Evolutionary conservation across 1,139 yeast genomes (phyloP).

Genomic region (Protomyces arabidopsidicola): DNA sequence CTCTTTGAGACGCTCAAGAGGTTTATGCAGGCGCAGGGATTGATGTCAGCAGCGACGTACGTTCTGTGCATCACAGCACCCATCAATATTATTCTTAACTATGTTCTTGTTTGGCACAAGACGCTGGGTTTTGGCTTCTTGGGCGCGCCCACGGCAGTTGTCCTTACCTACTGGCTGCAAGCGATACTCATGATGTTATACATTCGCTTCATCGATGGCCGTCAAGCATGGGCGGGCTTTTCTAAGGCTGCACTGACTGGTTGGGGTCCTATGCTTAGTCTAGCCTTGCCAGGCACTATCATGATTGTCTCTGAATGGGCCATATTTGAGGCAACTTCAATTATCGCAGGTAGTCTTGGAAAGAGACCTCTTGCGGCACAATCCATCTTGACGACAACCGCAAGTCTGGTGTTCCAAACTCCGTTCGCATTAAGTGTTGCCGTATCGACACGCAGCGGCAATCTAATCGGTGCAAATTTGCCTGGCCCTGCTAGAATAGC

Average conservation of each 20-base stretch:
- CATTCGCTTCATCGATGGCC: slow-evolving; percentile 55
- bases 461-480: slow-evolving; percentile 75
- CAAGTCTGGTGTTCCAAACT: slow-evolving; percentile 72
- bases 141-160: slow-evolving; percentile 67
- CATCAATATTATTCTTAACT: slow-evolving; percentile 62
- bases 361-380: slow-evolving; percentile 81
- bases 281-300: slow-evolving; percentile 74
- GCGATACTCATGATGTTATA: slow-evolving; percentile 50
- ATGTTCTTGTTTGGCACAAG: slow-evolving; percentile 71
- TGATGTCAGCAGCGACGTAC: slow-evolving; percentile 82
- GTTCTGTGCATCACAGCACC: slow-evolving; percentile 76
- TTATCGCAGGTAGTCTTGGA: slow-evolving; percentile 69
- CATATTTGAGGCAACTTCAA: slow-evolving; percentile 73
- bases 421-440: slow-evolving; percentile 89
- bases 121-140: slow-evolving; percentile 53
- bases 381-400: slow-evolving; percentile 74
- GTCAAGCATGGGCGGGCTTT: slow-evolving; percentile 67
- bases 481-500: slow-evolving; percentile 51
- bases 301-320: slow-evolving; percentile 85
- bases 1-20: slow-evolving; percentile 76
- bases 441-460: slow-evolving; percentile 78
- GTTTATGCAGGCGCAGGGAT: slow-evolving; percentile 83
- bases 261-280: slow-evolving; percentile 59
- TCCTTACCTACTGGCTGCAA: slow-evolving; percentile 60
- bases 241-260: slow-evolving; percentile 47